Conservation (phyloP, 441 rosid species). For the Jatropha multifida region DNA sequence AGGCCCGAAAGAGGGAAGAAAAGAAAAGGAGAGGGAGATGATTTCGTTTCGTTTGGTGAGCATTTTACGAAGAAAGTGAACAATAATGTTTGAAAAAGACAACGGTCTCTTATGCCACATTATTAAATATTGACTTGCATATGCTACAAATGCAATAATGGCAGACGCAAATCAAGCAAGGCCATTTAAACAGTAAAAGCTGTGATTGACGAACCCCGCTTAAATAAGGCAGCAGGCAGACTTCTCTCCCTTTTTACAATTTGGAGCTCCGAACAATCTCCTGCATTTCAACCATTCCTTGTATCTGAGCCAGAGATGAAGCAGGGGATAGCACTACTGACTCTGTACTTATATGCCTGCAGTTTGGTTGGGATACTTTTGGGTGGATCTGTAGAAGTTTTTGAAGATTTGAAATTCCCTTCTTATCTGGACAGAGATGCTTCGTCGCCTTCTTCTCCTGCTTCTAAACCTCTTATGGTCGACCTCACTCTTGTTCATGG, state of each 20-base stretch:
- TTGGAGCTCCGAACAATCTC: neutral
- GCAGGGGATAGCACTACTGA: slow-evolving; percentile 7
- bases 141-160: neutral
- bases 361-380: slow-evolving; percentile 24
- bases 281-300: neutral
- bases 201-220: neutral
- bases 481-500: slow-evolving; percentile 75
- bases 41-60: neutral
- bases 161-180: neutral
- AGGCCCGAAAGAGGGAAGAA: no score
- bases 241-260: neutral
- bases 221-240: neutral
- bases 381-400: slow-evolving; percentile 44
- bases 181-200: no score
- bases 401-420: slow-evolving; percentile 33
- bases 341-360: slow-evolving; percentile 21
- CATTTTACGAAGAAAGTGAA: neutral
- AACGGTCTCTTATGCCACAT: neutral
- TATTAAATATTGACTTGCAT: neutral
- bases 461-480: slow-evolving; percentile 59
- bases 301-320: neutral
- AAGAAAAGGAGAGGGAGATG: neutral
- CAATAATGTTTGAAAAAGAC: neutral
- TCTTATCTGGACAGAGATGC: slow-evolving; percentile 36
- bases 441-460: slow-evolving; percentile 27